These are phyloP conservation scores for Fusarium phyllophilum DNA, from an alignment of 2,329 filamentous ascomycete species.

Conservation along the genomic window DNA sequence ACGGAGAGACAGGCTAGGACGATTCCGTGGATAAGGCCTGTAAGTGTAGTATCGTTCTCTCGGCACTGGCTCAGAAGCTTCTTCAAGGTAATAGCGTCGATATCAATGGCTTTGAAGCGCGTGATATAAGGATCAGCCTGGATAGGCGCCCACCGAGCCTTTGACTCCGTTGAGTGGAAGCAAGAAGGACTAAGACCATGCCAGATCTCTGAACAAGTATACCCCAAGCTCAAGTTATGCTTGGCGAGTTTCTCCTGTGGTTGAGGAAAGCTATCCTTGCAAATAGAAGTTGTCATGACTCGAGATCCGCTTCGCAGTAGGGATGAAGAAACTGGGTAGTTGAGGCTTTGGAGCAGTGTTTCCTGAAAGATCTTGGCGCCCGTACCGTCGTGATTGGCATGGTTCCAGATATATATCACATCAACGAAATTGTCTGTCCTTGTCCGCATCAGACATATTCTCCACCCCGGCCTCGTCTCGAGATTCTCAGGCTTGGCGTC, in stretches of 20 bases:
- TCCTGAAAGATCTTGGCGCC: slow-evolving; percentile 2
- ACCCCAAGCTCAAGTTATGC: not conserved
- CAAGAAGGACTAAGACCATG: not conserved
- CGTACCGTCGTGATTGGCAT: not conserved
- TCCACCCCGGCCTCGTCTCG: not conserved
- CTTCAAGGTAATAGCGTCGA: not conserved
- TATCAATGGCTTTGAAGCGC: not conserved
- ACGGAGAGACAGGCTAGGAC: not conserved
- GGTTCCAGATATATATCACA: slow-evolving; percentile 6
- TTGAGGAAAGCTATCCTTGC: not conserved
- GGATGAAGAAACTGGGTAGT: not conserved
- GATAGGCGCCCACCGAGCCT: slow-evolving; percentile 1
- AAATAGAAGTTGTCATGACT: not conserved
- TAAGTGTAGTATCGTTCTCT: not conserved
- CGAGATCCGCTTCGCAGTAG: not conserved
- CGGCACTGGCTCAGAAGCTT: not conserved
- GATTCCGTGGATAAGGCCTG: not conserved
- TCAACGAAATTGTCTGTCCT: not conserved
- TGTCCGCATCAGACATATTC: not conserved
- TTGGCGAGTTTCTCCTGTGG: slow-evolving; percentile 8
- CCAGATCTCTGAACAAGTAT: slow-evolving; percentile 1
- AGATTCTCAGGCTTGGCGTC: not conserved
- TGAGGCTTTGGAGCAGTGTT: not conserved
- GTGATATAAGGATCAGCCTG: not conserved
- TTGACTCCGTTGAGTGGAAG: not conserved